Evolutionary conservation across 495 filamentous ascomycete species (phyloP).

Genomic region (Aspergillus conjunctus): DNA sequence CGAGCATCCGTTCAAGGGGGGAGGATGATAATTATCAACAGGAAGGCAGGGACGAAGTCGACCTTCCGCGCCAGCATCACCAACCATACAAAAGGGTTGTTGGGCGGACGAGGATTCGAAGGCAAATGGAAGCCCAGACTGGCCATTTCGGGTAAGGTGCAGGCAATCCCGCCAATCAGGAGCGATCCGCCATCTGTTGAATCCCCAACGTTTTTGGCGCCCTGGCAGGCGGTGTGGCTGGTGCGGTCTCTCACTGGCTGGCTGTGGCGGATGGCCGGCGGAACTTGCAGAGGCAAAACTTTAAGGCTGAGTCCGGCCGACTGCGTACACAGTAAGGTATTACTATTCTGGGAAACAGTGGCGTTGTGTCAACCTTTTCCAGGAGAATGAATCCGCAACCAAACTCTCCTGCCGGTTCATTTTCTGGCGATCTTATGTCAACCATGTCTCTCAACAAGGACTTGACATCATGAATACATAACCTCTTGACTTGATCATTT

Average conservation of each 20-base stretch:
- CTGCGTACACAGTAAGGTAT: too few species aligned
- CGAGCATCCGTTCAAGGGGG: background rate
- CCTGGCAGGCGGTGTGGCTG: conserved; percentile 20
- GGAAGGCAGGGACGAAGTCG: conserved; percentile 1
- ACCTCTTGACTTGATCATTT: too few species aligned
- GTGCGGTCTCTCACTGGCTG: conserved; percentile 3
- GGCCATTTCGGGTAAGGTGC: conserved; percentile 17
- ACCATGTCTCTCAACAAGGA: too few species aligned
- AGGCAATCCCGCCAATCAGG: conserved; percentile 17
- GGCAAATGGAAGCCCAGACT: conserved; percentile 16
- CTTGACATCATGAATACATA: too few species aligned
- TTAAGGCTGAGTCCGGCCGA: too few species aligned
- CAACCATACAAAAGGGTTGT: conserved; percentile 30
- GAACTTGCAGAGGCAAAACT: too few species aligned
- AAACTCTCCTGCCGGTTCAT: too few species aligned
- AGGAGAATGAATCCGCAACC: too few species aligned
- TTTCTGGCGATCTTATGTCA: too few species aligned
- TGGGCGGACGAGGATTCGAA: conserved; percentile 30
- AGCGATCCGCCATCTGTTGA: conserved; percentile 22
- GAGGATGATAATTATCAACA: background rate
- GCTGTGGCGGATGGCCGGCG: conserved; percentile 11
- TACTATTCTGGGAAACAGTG: too few species aligned
- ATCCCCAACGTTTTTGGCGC: conserved; percentile 32
- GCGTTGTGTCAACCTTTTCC: too few species aligned
- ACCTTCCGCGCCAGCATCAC: background rate